Base-by-base conservation (phyloP, 2,329 filamentous ascomycete genomes). In the Penicillium sp. region DNA sequence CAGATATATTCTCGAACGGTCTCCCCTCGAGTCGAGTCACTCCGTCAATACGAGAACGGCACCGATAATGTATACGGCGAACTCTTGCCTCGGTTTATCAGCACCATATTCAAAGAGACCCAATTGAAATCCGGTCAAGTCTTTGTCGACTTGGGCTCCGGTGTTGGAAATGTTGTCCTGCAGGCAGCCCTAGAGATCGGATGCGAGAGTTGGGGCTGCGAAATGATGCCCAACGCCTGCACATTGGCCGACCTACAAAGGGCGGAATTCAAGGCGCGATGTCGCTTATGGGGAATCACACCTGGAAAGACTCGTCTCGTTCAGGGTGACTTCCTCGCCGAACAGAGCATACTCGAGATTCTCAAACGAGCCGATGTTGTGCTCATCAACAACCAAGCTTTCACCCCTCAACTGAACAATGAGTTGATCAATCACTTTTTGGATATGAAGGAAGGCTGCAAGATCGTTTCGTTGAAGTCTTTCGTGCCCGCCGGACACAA, bases 331-430 rank as follows among this genome's bases (percentile, higher is more conserved):
- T 97, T 99, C 67, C 84, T 91, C 9, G 84, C 86, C 62, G 89
- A 88, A 63, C 71, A 81, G 16, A 79, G 80, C 57, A 90, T 97
- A 49, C 81, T 86, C 59, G 81, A 85, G 23, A 86, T 87, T 7
- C 80, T 99, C 50, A 87, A 88, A 71, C 84, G 87, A 55, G 93
- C 94, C 1, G 94, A 99, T 69, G 92, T 97, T n/a, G 84, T 99
- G 18, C 82, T 99, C 24, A 93, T 97, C 65, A 99, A 99, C 78
- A 99, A 99, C 75, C 92, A 97, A 74, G 94, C 91, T 2, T 99
- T 99, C 74, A 92, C 88, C 5, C 87, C 92, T 14, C 82, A 87
- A 64, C 83, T 97, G 55, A 99, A 97, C 74, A 88, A 90, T 67
- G 84, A 85, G 60, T 79, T 99, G 47, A 84, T 93, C 63, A 85